A percentile compares a stretch with the other conserved stretches of the same genome.
Conservation (phyloP, 2,329 filamentous ascomycete species). For the Fonsecaea monophora region DNA sequence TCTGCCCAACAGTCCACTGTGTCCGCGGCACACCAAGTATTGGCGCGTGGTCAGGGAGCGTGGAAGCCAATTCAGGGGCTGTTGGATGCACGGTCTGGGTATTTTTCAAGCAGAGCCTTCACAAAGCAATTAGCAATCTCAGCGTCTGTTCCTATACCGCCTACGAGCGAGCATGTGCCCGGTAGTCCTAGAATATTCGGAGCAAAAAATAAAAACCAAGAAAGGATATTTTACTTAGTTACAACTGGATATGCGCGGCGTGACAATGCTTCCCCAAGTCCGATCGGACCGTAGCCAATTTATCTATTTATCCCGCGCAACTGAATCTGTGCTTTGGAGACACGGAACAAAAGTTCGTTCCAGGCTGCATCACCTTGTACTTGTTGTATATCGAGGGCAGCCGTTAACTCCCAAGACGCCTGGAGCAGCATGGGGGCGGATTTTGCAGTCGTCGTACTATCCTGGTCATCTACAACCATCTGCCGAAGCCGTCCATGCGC, state of each 20-base stretch:
- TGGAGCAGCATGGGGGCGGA: not conserved
- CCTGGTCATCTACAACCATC: conserved; percentile 2
- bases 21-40: conserved; percentile 39
- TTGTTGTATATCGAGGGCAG: not conserved
- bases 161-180: not conserved
- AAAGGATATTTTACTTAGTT: not conserved
- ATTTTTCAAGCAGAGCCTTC: conserved; percentile 22
- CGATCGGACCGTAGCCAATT: too few species aligned
- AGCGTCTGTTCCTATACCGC: not conserved
- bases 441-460: conserved; percentile 1
- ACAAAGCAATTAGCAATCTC: not conserved
- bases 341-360: not conserved
- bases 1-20: conserved; percentile 40
- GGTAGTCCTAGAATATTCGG: not conserved
- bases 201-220: not conserved
- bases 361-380: not conserved
- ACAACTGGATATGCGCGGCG: too few species aligned
- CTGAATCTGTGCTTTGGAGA: too few species aligned
- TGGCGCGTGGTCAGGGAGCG: conserved; percentile 38
- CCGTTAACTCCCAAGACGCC: not conserved
- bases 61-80: conserved; percentile 38
- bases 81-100: conserved; percentile 41
- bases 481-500: not conserved
- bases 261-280: too few species aligned
- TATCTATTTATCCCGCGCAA: too few species aligned